Conservation (phyloP, 371 early-diverging fungal species). For the Nematocida sp. region DNA sequence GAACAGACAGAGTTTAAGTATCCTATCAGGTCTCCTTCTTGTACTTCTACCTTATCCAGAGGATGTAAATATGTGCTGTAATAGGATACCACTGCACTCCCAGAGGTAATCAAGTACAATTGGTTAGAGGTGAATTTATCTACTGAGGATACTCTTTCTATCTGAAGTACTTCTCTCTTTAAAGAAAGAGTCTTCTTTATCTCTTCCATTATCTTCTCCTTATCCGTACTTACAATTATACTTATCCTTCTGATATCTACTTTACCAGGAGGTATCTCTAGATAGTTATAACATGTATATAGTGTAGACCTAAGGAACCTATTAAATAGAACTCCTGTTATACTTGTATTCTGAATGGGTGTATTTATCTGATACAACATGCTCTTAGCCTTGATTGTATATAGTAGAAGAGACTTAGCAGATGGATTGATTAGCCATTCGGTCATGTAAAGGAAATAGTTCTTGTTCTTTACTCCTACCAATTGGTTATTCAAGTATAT, state of each 20-base stretch:
- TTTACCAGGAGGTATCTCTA: not conserved
- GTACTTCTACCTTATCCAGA: not conserved
- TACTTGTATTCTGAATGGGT: not conserved
- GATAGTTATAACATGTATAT: conserved; percentile 22
- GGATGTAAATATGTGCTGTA: too few species aligned
- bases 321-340: not conserved
- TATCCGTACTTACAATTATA: not conserved
- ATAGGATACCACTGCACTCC: not conserved
- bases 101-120: conserved; percentile 5
- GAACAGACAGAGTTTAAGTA: not conserved
- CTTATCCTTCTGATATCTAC: conserved; percentile 2
- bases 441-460: not conserved
- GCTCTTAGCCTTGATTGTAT: conserved; percentile 15
- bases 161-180: not conserved
- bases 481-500: not conserved
- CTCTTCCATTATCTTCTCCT: not conserved
- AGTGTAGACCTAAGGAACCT: conserved; percentile 28
- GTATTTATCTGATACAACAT: conserved; percentile 4
- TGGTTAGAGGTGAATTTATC: not conserved
- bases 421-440: not conserved
- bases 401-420: not conserved
- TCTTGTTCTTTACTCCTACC: not conserved
- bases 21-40: not conserved
- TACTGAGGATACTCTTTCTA: not conserved
- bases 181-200: not conserved